These are phyloP conservation scores for Podaxis sp. DNA, from an alignment of 768 basidiomycete genomes.

Conservation along the genomic window DNA sequence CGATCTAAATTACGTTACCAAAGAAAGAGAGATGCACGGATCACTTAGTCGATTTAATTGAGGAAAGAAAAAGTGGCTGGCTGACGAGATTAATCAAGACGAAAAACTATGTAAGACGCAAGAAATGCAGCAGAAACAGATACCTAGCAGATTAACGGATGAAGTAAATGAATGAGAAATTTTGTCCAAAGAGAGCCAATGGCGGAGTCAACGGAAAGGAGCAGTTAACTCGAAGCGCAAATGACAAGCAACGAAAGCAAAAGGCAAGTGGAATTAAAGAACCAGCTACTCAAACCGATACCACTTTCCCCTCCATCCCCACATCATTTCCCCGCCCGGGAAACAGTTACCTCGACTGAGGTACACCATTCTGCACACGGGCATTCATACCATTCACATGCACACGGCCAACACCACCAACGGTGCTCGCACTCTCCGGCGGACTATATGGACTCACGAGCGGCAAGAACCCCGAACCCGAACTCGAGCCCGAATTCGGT, in stretches of 20 bases:
- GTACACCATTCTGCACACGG: not conserved
- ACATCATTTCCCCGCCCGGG: too few species aligned
- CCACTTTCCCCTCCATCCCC: not conserved
- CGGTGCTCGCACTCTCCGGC: not conserved
- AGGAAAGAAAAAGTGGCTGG: not conserved
- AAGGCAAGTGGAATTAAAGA: not conserved
- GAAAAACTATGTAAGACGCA: not conserved
- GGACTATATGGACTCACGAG: slow-evolving; percentile 6
- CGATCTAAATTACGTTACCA: not conserved
- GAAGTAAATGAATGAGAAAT: not conserved
- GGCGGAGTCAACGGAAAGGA: not conserved
- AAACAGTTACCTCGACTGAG: not conserved
- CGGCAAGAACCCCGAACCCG: not conserved
- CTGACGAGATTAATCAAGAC: not conserved
- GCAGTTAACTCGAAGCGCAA: too few species aligned
- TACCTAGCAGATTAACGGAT: not conserved
- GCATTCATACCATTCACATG: not conserved
- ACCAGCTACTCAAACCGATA: not conserved
- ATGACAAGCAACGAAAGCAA: too few species aligned
- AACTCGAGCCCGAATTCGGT: not conserved
- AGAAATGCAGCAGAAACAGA: not conserved
- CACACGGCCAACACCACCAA: not conserved
- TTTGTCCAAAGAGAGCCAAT: not conserved
- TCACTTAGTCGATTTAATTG: not conserved
- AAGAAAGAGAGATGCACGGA: not conserved